phyloP scores from a whole-genome alignment of 805 yeast genomes.

The Lachancea mirantina region DNA sequence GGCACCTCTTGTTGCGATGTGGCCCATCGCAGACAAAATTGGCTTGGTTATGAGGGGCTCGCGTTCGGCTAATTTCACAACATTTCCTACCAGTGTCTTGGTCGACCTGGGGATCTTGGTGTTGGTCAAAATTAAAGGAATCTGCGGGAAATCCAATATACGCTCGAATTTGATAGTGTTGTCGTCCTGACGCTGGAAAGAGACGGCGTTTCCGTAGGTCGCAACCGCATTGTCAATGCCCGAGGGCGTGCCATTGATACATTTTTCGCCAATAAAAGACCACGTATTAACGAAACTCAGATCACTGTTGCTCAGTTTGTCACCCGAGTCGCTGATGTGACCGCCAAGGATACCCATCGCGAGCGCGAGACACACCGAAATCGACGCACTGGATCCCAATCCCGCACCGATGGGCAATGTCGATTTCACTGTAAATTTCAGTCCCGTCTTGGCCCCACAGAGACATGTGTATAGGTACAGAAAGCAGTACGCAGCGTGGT shows the following conservation, averaged over 20 bases:
- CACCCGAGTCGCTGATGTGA: constrained; percentile 37
- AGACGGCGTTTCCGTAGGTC: constrained; percentile 91
- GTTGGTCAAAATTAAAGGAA: constrained; percentile 71
- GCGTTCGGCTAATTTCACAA: constrained; percentile 45
- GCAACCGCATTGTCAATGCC: constrained; percentile 97
- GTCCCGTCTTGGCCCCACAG: constrained; percentile 44
- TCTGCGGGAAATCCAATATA: constrained; percentile 50
- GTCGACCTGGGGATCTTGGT: constrained; percentile 86
- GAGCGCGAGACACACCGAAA: constrained; percentile 74
- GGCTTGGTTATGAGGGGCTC: constrained; percentile 50
- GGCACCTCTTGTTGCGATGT: constrained; percentile 60
- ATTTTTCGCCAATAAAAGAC: constrained; percentile 90
- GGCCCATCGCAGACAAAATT: constrained; percentile 70
- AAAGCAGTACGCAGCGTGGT: constrained; percentile 76
- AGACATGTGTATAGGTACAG: constrained; percentile 64
- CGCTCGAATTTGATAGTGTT: constrained; percentile 22
- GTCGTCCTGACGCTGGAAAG: constrained; percentile 56
- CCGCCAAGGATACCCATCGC: constrained; percentile 61
- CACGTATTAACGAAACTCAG: constrained; percentile 67
- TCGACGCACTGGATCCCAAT: constrained; percentile 87
- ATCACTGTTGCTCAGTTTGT: constrained; percentile 35
- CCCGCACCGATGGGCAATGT: constrained; percentile 96
- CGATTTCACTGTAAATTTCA: constrained; percentile 62
- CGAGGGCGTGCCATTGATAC: constrained; percentile 93
- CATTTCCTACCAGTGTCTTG: constrained; percentile 73